A percentile compares a stretch with the other conserved stretches of the same genome.
Evolutionary conservation across 371 early-diverging fungal species (phyloP).

Genomic region (Mortierella sp.): DNA sequence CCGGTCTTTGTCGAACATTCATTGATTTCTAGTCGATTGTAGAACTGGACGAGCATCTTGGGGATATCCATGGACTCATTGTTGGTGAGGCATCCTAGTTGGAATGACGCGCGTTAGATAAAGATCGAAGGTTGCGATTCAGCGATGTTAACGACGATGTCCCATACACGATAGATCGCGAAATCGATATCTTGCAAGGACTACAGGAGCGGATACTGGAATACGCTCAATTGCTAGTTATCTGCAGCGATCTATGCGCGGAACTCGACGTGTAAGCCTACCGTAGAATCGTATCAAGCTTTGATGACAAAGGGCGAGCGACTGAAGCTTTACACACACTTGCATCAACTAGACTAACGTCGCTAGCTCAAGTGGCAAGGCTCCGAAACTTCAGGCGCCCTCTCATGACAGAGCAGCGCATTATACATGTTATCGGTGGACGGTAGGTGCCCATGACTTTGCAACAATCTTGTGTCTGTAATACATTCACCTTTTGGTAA

Average conservation of each 20-base stretch:
- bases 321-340: not conserved
- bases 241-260: slow-evolving; percentile 58
- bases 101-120: too few relatives aligned
- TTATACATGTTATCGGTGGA: slow-evolving; percentile 67
- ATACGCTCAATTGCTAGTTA: slow-evolving; percentile 52
- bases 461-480: too few relatives aligned
- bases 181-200: slow-evolving; percentile 77
- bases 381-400: slow-evolving; percentile 68
- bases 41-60: slow-evolving; percentile 78
- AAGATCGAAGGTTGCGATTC: too few relatives aligned
- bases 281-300: too few relatives aligned
- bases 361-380: slow-evolving; percentile 70
- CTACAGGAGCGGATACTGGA: slow-evolving; percentile 66
- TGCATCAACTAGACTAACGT: slow-evolving; percentile 65
- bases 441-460: slow-evolving; percentile 61
- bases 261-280: slow-evolving; percentile 79
- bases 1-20: too few relatives aligned
- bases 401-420: slow-evolving; percentile 60
- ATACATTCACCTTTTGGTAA: too few relatives aligned
- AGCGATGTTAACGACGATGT: too few relatives aligned
- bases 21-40: not conserved
- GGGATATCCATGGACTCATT: slow-evolving; percentile 82
- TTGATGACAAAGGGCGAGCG: too few relatives aligned
- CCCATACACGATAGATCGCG: slow-evolving; percentile 69
- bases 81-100: slow-evolving; percentile 62